phyloP scores from a whole-genome alignment of 2,329 filamentous ascomycete genomes.

The Penicillium janthinellum region DNA sequence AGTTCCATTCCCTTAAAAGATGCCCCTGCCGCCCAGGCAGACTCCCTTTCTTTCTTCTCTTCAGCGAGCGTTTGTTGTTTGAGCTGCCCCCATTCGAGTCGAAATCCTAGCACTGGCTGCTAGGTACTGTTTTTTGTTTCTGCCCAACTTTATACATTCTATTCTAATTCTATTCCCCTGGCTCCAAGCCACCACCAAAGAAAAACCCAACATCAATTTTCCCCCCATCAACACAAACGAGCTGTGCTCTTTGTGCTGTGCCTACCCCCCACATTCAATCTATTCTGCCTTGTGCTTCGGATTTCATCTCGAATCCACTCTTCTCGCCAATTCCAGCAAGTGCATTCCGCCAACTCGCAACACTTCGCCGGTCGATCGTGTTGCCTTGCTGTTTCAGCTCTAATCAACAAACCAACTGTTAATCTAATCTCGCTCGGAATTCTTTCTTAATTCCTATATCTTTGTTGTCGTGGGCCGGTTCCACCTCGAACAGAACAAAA shows the following conservation, averaged over 20 bases:
- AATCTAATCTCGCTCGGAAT: slow-evolving; percentile 33
- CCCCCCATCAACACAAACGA: slow-evolving; percentile 15
- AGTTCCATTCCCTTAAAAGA: slow-evolving; percentile 27
- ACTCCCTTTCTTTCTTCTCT: slow-evolving; percentile 50
- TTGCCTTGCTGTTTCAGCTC: slow-evolving; percentile 32
- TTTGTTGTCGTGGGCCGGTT: slow-evolving; percentile 38
- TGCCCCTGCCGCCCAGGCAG: slow-evolving; percentile 25
- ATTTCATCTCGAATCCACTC: not conserved
- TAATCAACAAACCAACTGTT: slow-evolving; percentile 27
- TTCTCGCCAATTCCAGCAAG: slow-evolving; percentile 1
- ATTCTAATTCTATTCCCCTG: slow-evolving; percentile 36
- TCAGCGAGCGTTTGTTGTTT: slow-evolving; percentile 62
- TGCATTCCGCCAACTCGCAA: slow-evolving; percentile 3
- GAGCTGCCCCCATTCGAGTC: slow-evolving; percentile 50
- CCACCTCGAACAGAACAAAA: slow-evolving; percentile 20
- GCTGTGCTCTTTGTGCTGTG: slow-evolving; percentile 17
- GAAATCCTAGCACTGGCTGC: slow-evolving; percentile 46
- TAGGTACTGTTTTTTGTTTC: slow-evolving; percentile 46
- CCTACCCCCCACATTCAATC: not conserved
- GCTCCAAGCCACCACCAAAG: slow-evolving; percentile 2
- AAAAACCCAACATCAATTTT: not conserved
- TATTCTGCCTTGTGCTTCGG: slow-evolving; percentile 5
- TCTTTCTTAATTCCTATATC: slow-evolving; percentile 17
- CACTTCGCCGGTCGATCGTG: slow-evolving; percentile 40
- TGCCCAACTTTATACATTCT: slow-evolving; percentile 28